Evolutionary conservation across 179 eudicot species (phyloP).

Genomic region (Spergularia azorica): DNA sequence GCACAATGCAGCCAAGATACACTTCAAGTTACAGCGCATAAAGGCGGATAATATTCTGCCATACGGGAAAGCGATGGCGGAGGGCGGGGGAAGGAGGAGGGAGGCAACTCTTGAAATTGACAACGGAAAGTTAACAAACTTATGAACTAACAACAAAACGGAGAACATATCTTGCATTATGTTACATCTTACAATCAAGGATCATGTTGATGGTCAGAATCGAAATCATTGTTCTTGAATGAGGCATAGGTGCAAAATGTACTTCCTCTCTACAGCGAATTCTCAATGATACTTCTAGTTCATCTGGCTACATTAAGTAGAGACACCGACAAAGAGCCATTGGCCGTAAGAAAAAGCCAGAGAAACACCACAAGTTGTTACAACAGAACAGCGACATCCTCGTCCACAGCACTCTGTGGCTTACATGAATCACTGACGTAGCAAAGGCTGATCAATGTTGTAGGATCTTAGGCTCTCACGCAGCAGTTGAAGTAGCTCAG

Average conservation of each 20-base stretch:
- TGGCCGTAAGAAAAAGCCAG: neutral
- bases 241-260: conserved; percentile 2
- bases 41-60: no score
- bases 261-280: conserved; percentile 11
- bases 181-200: neutral
- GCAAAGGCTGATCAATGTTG: neutral
- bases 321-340: neutral
- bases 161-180: neutral
- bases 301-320: neutral
- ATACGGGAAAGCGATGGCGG: no score
- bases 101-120: no score
- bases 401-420: neutral
- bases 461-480: conserved; percentile 43
- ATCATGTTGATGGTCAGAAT: neutral
- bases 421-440: conserved; percentile 1
- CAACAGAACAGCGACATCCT: conserved; percentile 3
- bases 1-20: no score
- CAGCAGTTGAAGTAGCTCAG: conserved; percentile 77
- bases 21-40: no score
- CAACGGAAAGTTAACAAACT: neutral
- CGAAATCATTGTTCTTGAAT: conserved; percentile 10
- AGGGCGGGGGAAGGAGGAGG: no score
- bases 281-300: neutral
- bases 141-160: neutral
- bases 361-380: neutral